phyloP scores from a whole-genome alignment of 2,329 filamentous ascomycete genomes.

The Xylaria digitata region DNA sequence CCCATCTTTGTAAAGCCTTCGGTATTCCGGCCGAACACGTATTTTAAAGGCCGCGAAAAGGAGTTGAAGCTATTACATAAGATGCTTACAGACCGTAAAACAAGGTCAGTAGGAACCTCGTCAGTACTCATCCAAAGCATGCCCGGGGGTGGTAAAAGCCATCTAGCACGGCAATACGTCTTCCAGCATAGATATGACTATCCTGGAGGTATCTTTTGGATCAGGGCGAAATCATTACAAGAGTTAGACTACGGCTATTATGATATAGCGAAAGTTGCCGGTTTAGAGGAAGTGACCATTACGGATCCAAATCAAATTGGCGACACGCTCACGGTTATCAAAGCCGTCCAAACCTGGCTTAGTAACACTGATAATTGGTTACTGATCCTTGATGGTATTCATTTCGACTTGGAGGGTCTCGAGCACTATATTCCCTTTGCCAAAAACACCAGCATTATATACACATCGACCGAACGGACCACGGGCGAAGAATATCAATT shows the following conservation, averaged over 20 bases:
- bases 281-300: slow-evolving; percentile 57
- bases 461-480: slow-evolving; percentile 73
- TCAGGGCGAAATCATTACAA: slow-evolving; percentile 69
- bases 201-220: slow-evolving; percentile 76
- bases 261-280: slow-evolving; percentile 71
- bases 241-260: slow-evolving; percentile 72
- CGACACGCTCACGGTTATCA: slow-evolving; percentile 62
- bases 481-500: slow-evolving; percentile 65
- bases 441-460: slow-evolving; percentile 72
- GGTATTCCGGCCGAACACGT: slow-evolving; percentile 69
- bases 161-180: slow-evolving; percentile 75
- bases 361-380: slow-evolving; percentile 72
- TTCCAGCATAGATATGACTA: slow-evolving; percentile 69
- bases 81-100: slow-evolving; percentile 67
- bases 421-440: slow-evolving; percentile 72
- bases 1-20: slow-evolving; percentile 60
- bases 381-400: slow-evolving; percentile 74
- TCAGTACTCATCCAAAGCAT: slow-evolving; percentile 73
- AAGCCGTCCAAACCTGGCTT: slow-evolving; percentile 71
- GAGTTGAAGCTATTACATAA: slow-evolving; percentile 69
- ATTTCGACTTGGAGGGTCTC: slow-evolving; percentile 68
- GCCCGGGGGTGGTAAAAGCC: slow-evolving; percentile 75
- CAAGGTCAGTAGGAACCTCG: slow-evolving; percentile 67
- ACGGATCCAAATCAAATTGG: slow-evolving; percentile 53
- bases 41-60: slow-evolving; percentile 68